These are phyloP conservation scores for Beta lomatogona DNA, from an alignment of 179 eudicot genomes.

Conservation along the genomic window DNA sequence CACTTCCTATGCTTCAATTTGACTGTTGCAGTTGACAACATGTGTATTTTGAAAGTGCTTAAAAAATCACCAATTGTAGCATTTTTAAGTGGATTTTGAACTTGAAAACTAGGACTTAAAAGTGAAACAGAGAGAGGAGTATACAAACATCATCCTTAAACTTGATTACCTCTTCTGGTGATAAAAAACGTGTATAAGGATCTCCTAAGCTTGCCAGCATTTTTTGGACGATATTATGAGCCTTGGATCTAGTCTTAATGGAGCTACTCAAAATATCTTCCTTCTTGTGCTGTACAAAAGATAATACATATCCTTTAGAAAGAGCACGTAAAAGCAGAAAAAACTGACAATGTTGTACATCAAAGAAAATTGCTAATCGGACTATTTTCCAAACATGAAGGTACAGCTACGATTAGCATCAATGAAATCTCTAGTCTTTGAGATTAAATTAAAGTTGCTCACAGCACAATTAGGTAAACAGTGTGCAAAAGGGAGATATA, in stretches of 20 bases:
- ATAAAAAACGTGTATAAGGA: conserved; percentile 86
- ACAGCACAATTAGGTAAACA: background rate
- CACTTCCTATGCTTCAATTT: background rate
- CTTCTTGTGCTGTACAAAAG: conserved; percentile 63
- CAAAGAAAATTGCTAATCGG: background rate
- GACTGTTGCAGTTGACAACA: background rate
- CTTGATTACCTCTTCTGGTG: conserved; percentile 71
- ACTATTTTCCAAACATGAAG: background rate
- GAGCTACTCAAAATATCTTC: conserved; percentile 63
- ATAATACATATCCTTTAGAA: conserved; percentile 12
- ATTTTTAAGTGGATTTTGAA: background rate
- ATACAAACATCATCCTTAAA: conserved; percentile 12
- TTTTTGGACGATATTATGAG: conserved; percentile 71
- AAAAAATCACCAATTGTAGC: background rate
- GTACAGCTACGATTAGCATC: background rate
- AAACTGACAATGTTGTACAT: background rate
- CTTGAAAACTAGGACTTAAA: background rate
- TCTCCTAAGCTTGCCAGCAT: conserved; percentile 90
- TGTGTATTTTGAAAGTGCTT: background rate
- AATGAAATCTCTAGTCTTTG: background rate
- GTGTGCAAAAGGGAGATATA: background rate
- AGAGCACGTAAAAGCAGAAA: background rate
- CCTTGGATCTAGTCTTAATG: conserved; percentile 71
- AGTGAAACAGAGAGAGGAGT: background rate
- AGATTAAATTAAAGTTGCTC: background rate